Conservation (phyloP, 495 filamentous ascomycete species). For the Podospora tetraspora region DNA sequence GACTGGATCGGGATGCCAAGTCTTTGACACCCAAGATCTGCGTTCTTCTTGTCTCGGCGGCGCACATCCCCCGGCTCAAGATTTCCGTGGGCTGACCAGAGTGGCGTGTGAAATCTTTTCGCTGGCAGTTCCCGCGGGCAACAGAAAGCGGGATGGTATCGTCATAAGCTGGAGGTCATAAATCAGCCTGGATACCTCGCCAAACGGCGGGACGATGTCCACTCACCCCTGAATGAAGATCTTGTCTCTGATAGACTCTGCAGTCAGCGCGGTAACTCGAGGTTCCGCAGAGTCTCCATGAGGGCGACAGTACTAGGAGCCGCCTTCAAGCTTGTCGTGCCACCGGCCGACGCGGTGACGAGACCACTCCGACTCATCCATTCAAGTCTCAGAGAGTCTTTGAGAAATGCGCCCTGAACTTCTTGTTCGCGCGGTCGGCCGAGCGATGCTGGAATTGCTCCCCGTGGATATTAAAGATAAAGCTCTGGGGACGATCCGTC, state of each 20-base stretch:
- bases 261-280: background rate
- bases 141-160: background rate
- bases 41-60: background rate
- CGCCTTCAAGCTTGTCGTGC: background rate
- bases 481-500: slow-evolving; percentile 27
- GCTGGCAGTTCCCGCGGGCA: background rate
- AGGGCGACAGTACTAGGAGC: background rate
- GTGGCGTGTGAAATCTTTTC: background rate
- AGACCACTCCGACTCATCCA: background rate
- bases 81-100: background rate
- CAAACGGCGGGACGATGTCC: background rate
- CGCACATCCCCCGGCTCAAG: background rate
- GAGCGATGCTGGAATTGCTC: slow-evolving; percentile 79
- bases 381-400: slow-evolving; percentile 51
- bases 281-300: background rate
- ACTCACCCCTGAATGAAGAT: slow-evolving; percentile 13
- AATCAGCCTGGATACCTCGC: background rate
- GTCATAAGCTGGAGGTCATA: background rate
- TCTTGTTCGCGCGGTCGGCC: slow-evolving; percentile 79
- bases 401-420: slow-evolving; percentile 74
- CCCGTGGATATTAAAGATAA: slow-evolving; percentile 85
- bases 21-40: background rate
- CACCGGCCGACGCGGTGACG: background rate
- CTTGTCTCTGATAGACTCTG: slow-evolving; percentile 7
- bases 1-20: background rate